These are phyloP conservation scores for Mucuna pruriens DNA, from an alignment of 306 rosid genomes.

Conservation along the genomic window DNA sequence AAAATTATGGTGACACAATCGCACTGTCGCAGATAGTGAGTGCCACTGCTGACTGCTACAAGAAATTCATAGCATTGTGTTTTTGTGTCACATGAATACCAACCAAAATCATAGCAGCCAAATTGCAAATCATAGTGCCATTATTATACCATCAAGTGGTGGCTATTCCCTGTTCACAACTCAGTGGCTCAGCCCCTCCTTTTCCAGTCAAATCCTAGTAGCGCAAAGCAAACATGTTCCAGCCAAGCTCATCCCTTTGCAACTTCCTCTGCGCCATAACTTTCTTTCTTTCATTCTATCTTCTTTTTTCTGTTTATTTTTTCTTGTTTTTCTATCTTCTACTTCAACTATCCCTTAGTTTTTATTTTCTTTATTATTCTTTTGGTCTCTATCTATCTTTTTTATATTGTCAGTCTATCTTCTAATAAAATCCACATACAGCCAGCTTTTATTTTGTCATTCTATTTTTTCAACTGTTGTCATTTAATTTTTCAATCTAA, in stretches of 20 bases:
- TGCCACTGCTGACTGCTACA: neutral
- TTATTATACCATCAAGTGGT: neutral
- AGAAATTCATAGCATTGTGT: neutral
- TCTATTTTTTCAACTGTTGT: neutral
- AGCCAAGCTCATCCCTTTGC: neutral
- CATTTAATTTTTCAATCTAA: neutral
- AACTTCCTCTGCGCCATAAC: neutral
- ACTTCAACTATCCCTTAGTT: neutral
- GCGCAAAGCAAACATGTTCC: neutral
- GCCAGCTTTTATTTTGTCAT: neutral
- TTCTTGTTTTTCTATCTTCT: neutral
- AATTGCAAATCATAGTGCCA: neutral
- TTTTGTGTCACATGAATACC: neutral
- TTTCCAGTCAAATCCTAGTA: neutral
- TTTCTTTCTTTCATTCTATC: neutral
- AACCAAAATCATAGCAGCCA: neutral
- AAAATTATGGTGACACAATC: neutral
- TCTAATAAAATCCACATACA: neutral
- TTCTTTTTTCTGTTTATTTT: neutral
- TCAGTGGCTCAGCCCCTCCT: neutral
- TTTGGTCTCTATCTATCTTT: neutral
- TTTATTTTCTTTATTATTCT: neutral
- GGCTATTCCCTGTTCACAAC: neutral
- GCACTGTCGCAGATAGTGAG: neutral
- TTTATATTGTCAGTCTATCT: neutral